Conservation (phyloP, 441 rosid genomes). For the Gossypium aridum region DNA sequence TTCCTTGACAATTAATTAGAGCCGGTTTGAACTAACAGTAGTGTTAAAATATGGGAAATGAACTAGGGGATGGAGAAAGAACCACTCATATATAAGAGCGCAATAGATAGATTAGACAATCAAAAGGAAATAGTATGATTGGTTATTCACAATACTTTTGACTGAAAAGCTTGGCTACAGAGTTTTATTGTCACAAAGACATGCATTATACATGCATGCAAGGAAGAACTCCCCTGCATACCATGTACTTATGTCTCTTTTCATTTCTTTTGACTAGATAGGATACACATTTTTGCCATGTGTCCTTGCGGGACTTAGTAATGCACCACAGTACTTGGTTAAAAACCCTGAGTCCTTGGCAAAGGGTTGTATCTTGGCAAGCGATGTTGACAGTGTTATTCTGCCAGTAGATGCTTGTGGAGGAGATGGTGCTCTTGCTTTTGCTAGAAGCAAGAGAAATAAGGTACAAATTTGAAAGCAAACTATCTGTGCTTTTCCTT, state of each 20-base stretch:
- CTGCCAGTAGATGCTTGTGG: slow-evolving; percentile 53
- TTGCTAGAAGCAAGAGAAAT: slow-evolving; percentile 36
- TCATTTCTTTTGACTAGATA: slow-evolving; percentile 27
- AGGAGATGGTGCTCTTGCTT: slow-evolving; percentile 56
- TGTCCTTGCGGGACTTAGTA: slow-evolving; percentile 52
- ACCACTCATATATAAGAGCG: neutral
- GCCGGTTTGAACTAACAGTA: neutral
- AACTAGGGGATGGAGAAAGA: neutral
- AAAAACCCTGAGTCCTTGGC: slow-evolving; percentile 23
- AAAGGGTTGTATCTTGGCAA: slow-evolving; percentile 30
- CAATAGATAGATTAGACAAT: neutral
- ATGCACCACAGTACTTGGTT: slow-evolving; percentile 41
- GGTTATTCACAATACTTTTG: neutral
- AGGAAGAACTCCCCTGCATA: neutral
- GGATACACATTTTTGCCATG: slow-evolving; percentile 61
- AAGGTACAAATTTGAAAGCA: slow-evolving; percentile 26
- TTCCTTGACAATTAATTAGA: neutral
- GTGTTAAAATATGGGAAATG: neutral
- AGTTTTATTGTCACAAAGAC: neutral
- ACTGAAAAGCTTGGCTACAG: neutral
- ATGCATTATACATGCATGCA: neutral
- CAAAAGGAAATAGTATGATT: neutral
- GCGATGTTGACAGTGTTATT: slow-evolving; percentile 51
- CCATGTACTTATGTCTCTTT: neutral
- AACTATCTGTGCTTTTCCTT: neutral